Base-by-base conservation (phyloP, 306 rosid species). In the Cucurbita argyrosperma region DNA sequence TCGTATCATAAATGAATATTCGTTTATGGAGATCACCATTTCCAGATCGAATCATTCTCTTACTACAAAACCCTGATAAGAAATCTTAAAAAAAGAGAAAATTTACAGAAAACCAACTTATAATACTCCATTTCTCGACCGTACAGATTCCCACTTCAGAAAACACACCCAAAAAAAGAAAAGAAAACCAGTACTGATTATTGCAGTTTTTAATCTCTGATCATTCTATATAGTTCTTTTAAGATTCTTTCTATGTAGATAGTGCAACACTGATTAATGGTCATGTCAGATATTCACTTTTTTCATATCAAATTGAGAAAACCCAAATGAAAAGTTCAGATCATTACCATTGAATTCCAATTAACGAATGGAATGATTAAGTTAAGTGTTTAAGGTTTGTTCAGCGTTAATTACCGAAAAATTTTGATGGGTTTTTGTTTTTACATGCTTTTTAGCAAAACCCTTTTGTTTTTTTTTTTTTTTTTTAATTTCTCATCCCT, bases 201-300 rank as follows among this genome's bases (percentile, higher is more conserved):
- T 65, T 42, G 37, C 35, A 16, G 35, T 65, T 65, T 65, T 42
- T 16, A 62, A 62, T 42, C 43, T 65, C 9, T 42, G 0, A 30
- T 30, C 37, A 65, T 65, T 65, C 26, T 65, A 9, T 65, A n/a
- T 21, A 65, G 37, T 67, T 67, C 40, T 46, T 67, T 67, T 5
- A 21, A 45, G 72, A 67, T 67, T 67, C 72, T 67, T 45, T 46
- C 72, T 67, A 67, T 19, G 56, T 23, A 67, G 72, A 67, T 67
- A 6, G 38, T 67, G 72, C 72, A 2, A 30, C 35, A 67, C 72
- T 67, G 72, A 21, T 21, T 43, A 46, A 21, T 67, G 56, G 40
- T 46, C 56, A 21, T 67, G 72, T 67, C 72, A 67, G 72, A 66
- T 45, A 67, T 46, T 43, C 40, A 21, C 55, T 67, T 67, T 67